Percentiles rank a stretch among this genome's conserved stretches.
Conservation (phyloP, 1,284 basidiomycete species). For the Taiwanofungus camphoratus region DNA sequence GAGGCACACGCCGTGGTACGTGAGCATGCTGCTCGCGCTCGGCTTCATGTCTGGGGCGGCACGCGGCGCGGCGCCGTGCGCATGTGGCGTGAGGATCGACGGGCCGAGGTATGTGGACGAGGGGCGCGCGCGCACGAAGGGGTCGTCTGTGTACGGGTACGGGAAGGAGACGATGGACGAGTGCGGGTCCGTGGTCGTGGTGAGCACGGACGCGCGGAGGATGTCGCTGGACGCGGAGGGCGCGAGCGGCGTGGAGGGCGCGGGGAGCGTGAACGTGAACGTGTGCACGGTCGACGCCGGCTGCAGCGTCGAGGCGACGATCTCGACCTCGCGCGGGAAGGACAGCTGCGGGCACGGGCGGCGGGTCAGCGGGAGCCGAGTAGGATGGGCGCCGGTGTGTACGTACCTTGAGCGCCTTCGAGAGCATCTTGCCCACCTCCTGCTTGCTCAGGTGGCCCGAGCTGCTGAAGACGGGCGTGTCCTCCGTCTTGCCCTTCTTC, state of each 20-base stretch:
- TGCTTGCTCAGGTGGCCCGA: conserved; percentile 73
- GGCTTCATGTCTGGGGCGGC: conserved; percentile 33
- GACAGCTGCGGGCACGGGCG: conserved; percentile 50
- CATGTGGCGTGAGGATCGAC: conserved; percentile 43
- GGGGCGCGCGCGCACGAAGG: conserved; percentile 58
- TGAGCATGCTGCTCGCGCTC: conserved; percentile 43
- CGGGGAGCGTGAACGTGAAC: conserved; percentile 82
- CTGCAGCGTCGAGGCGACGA: conserved; percentile 87
- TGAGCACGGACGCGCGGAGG: conserved; percentile 66
- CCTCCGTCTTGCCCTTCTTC: conserved; percentile 54
- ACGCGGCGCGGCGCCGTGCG: conserved; percentile 25
- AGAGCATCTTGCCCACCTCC: conserved; percentile 83
- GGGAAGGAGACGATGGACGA: conserved; percentile 49
- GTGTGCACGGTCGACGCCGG: conserved; percentile 90
- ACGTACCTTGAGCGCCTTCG: conserved; percentile 82
- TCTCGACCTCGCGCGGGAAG: conserved; percentile 90
- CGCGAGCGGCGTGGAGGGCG: conserved; percentile 65
- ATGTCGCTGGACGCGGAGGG: conserved; percentile 65
- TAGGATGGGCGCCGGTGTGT: conserved; percentile 4
- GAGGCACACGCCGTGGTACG: conserved; percentile 86
- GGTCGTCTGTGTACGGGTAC: conserved; percentile 68
- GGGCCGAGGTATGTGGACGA: conserved; percentile 76
- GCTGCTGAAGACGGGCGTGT: conserved; percentile 44
- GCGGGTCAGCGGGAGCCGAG: neutral
- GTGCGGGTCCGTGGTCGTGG: conserved; percentile 41